Base-by-base conservation (phyloP, 177 flowering plant species). In the Vitis hybrid region DNA sequence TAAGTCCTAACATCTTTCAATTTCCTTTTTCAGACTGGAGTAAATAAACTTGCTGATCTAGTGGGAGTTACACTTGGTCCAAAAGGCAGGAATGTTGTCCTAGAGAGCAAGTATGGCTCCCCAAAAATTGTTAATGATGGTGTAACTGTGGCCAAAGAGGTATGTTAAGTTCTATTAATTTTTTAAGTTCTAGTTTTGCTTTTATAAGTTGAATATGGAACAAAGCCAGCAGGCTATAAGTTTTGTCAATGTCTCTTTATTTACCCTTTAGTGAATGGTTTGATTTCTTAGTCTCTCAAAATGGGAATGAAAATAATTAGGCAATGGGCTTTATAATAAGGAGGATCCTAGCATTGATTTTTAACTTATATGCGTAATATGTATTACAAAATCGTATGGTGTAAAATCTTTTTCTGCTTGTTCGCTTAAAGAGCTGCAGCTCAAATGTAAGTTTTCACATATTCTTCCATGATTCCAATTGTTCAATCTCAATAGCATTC, bases 21-120 rank as follows among this genome's bases (percentile, higher is more conserved):
- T 19, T 56, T 59, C 68, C 14, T 56, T 3, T 73, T 60, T 66
- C 74, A 93, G 98, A 83, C 30, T 72, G 99, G 99, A 51, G 98
- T 95, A 5, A 93, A 95, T 88, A 95, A 95, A 83, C 99, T 95
- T 67, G 97, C 99, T 12, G 99, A 95, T 74, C 82, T 95, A 30
- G 99, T 95, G 56, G 99, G 99, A 60, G 98, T 95, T 32, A 95
- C 99, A 7, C 97, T 93, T 72, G 99, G 99, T 68, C 98, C 98
- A 1, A 95, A 93, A 67, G 99, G 99, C n/a, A 82, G 99, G 70
- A 95, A 95, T 81, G 99, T 95, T 56, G 99, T 95, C 54, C 75
- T 95, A 9, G 97, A 93, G 81, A 95, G 99, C 94, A 95, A 95
- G 82, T 95, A 93, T 72, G 98, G 98, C 39, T 89, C 99, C 51